A percentile compares a stretch with the other conserved stretches of the same genome.
phyloP scores from a whole-genome alignment of 208 protist species.

The Endotrypanum monterogeii region DNA sequence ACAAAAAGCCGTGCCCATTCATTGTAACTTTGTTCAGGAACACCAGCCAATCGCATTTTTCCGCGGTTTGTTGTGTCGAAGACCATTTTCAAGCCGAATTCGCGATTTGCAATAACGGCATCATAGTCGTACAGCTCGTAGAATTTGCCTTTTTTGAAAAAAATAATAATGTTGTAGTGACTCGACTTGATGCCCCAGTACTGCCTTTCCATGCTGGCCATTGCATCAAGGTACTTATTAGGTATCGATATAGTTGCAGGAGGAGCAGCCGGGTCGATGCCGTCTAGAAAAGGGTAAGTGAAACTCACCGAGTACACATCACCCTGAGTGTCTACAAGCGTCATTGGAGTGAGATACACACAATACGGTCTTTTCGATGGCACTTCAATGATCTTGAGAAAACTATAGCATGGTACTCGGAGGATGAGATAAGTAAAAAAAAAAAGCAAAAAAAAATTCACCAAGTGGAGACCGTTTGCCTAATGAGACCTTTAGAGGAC shows the following conservation, averaged over 20 bases:
- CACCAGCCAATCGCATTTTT: slow-evolving; percentile 93
- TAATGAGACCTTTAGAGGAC: too few species aligned
- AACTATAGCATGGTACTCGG: too few species aligned
- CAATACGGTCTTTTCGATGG: background rate
- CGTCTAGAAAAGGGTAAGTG: slow-evolving; percentile 76
- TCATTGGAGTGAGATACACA: background rate
- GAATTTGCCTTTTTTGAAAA: slow-evolving; percentile 97
- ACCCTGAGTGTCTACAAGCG: background rate
- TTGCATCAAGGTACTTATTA: slow-evolving; percentile 64
- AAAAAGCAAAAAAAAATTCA: background rate
- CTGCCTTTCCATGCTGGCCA: slow-evolving; percentile 94
- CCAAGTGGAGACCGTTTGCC: too few species aligned
- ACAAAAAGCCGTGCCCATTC: slow-evolving; percentile 94
- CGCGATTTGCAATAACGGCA: slow-evolving; percentile 86
- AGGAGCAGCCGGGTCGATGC: slow-evolving; percentile 56
- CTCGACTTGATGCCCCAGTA: slow-evolving; percentile 96
- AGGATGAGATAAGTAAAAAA: background rate
- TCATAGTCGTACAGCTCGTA: slow-evolving; percentile 96
- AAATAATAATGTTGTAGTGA: slow-evolving; percentile 93
- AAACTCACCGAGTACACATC: slow-evolving; percentile 51
- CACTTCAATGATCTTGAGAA: too few species aligned
- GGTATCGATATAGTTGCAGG: slow-evolving; percentile 83
- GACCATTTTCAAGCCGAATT: slow-evolving; percentile 95
- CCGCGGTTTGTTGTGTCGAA: slow-evolving; percentile 81
- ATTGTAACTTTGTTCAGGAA: slow-evolving; percentile 92